Evolutionary conservation across 345 rosid species (phyloP).

Genomic region (Citrus glauca): DNA sequence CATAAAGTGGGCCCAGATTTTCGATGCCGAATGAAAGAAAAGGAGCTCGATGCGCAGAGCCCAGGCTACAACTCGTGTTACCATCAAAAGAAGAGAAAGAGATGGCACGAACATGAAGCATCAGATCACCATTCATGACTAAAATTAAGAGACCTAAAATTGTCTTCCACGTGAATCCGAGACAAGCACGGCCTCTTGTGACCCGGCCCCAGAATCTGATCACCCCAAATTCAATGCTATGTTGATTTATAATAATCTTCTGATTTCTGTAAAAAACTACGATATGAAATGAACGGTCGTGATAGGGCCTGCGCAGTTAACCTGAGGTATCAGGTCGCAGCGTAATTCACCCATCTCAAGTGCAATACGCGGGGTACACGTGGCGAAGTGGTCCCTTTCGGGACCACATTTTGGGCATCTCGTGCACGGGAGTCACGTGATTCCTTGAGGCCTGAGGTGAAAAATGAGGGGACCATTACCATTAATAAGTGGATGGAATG

Average conservation of each 20-base stretch:
- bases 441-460: neutral
- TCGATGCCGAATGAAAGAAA: too few relatives aligned
- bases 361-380: neutral
- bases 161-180: conserved; percentile 12
- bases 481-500: too few relatives aligned
- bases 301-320: neutral
- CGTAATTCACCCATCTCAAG: neutral
- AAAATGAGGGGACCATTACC: neutral
- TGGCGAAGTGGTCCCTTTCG: neutral
- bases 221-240: neutral
- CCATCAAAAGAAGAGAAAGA: conserved; percentile 19
- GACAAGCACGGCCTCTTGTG: conserved; percentile 5
- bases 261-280: too few relatives aligned
- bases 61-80: conserved; percentile 1
- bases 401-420: neutral
- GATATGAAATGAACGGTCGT: neutral
- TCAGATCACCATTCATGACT: neutral
- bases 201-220: neutral
- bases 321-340: neutral
- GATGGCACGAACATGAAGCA: neutral
- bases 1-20: neutral
- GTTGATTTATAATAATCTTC: neutral
- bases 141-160: neutral
- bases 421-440: conserved; percentile 11
- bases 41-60: neutral